Conservation (phyloP, 495 filamentous ascomycete genomes). For the Penicillium simplicissimum region DNA sequence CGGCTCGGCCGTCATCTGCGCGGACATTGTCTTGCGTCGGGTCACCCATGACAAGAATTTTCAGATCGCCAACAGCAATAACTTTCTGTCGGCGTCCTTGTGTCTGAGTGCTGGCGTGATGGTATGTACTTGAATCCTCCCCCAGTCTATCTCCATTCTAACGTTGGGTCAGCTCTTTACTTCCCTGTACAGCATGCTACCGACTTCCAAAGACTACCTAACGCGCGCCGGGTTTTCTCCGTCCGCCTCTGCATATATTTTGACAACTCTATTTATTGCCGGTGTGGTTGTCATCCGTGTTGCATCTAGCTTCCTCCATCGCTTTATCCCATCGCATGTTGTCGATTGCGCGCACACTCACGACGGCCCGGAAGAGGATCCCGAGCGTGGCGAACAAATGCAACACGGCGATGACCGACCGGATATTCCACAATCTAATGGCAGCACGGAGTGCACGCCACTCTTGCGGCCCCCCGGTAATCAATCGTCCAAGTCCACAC, state of each 20-base stretch:
- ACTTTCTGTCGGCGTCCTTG: constrained; percentile 82
- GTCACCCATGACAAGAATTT: constrained; percentile 75
- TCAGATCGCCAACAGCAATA: constrained; percentile 83
- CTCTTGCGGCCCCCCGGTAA: constrained; percentile 29
- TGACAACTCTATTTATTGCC: constrained; percentile 75
- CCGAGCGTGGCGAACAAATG: constrained; percentile 30
- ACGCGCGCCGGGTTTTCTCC: constrained; percentile 63
- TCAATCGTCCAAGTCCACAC: constrained; percentile 28
- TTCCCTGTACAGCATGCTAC: constrained; percentile 91
- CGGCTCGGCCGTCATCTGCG: constrained; percentile 82
- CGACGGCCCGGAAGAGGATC: constrained; percentile 36
- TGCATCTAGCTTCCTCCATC: constrained; percentile 77
- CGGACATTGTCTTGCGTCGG: constrained; percentile 72
- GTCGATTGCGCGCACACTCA: constrained; percentile 91
- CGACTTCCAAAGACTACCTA: constrained; percentile 76
- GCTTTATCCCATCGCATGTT: constrained; percentile 84
- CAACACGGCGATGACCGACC: constrained; percentile 18
- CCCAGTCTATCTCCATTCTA: constrained; percentile 6
- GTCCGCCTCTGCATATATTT: constrained; percentile 64
- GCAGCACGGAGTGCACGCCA: constrained; percentile 47
- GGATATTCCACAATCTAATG: constrained; percentile 21
- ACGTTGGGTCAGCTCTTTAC: constrained; percentile 72
- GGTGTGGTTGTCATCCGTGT: constrained; percentile 85
- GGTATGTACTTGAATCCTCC: constrained; percentile 53
- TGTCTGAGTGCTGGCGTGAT: constrained; percentile 97